phyloP scores from a whole-genome alignment of 495 filamentous ascomycete genomes.

The Neurospora tetraspora region DNA sequence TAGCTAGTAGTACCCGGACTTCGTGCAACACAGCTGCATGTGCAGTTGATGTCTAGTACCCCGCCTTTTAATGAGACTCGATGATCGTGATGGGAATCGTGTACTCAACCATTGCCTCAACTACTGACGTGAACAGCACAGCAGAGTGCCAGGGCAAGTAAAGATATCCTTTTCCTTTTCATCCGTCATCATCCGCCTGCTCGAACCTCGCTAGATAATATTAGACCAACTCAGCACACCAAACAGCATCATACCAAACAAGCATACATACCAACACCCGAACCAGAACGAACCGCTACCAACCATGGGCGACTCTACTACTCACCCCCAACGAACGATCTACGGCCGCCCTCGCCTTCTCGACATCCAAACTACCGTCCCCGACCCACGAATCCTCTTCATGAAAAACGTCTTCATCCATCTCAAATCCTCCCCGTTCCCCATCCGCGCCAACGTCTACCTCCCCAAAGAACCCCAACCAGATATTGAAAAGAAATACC shows the following conservation, averaged over 20 bases:
- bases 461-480: constrained; percentile 29
- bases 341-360: not conserved
- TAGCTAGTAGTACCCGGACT: not conserved
- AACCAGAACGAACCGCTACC: not conserved
- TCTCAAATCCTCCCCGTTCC: constrained; percentile 11
- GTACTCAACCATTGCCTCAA: not conserved
- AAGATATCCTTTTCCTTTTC: not conserved
- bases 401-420: constrained; percentile 23
- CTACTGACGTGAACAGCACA: not conserved
- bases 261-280: not conserved
- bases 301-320: not conserved
- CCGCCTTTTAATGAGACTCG: not conserved
- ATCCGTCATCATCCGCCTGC: not conserved
- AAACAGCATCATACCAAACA: not conserved
- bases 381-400: constrained; percentile 6
- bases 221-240: not conserved
- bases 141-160: not conserved
- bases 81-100: not conserved
- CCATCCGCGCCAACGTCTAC: constrained; percentile 24
- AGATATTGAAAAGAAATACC: constrained; percentile 15
- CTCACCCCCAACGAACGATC: not conserved
- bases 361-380: constrained; percentile 2
- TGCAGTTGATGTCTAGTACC: not conserved
- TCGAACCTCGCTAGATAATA: too few relatives aligned
- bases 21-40: not conserved